phyloP scores from a whole-genome alignment of 1,284 basidiomycete genomes.

The Cutaneotrichosporon dermatis region DNA sequence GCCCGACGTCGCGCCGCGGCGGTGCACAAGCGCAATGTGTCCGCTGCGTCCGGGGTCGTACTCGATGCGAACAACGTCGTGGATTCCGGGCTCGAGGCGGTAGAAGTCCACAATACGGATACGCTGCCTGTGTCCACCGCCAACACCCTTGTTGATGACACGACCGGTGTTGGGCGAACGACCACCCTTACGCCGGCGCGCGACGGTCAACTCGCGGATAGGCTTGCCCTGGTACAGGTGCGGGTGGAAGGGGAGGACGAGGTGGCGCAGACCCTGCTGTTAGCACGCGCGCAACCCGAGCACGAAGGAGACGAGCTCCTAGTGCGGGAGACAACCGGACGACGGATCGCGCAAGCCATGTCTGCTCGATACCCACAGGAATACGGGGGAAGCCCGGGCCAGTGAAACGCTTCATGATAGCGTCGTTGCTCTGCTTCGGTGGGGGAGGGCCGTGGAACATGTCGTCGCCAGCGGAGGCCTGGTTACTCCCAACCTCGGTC shows the following conservation, averaged over 20 bases:
- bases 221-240: constrained; percentile 82
- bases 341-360: too few relatives aligned
- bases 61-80: constrained; percentile 88
- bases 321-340: too few relatives aligned
- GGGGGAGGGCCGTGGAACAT: constrained; percentile 27
- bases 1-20: constrained; percentile 22
- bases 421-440: constrained; percentile 18
- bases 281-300: neutral
- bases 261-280: constrained; percentile 68
- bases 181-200: constrained; percentile 80
- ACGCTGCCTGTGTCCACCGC: constrained; percentile 85
- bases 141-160: constrained; percentile 82
- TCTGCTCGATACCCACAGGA: constrained; percentile 30
- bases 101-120: constrained; percentile 85
- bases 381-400: constrained; percentile 44
- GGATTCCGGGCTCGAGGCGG: constrained; percentile 68
- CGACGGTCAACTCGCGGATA: constrained; percentile 73
- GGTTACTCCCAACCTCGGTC: constrained; percentile 13
- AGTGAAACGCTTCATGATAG: constrained; percentile 40
- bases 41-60: constrained; percentile 92
- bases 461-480: constrained; percentile 2
- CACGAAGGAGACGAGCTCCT: too few relatives aligned
- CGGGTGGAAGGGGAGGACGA: constrained; percentile 70
- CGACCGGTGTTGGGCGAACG: constrained; percentile 68
- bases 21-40: constrained; percentile 79